phyloP scores from a whole-genome alignment of 2,329 filamentous ascomycete genomes.

The Sporothrix sp. region DNA sequence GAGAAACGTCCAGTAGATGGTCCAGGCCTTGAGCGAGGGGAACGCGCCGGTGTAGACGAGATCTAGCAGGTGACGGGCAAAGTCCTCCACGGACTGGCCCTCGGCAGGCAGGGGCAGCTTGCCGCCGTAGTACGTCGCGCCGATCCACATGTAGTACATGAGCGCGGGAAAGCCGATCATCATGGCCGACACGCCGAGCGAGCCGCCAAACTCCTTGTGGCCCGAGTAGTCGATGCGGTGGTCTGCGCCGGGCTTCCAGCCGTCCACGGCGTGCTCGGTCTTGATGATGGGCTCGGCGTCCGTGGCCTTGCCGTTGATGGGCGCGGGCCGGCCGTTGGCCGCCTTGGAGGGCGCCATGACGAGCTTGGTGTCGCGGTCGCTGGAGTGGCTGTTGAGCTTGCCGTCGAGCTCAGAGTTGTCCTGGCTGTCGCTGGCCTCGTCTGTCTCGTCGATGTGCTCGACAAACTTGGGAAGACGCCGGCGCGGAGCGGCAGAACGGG shows the following conservation, averaged over 20 bases:
- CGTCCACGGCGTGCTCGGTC: slow-evolving; percentile 36
- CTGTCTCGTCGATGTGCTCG: slow-evolving; percentile 40
- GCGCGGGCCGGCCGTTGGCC: slow-evolving; percentile 20
- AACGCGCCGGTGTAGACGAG: slow-evolving; percentile 78
- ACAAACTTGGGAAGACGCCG: slow-evolving; percentile 41
- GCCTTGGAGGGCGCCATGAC: slow-evolving; percentile 15
- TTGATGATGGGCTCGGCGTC: slow-evolving; percentile 16
- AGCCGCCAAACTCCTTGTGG: slow-evolving; percentile 77
- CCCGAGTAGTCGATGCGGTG: slow-evolving; percentile 54
- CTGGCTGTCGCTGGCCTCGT: slow-evolving; percentile 25
- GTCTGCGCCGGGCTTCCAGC: slow-evolving; percentile 50
- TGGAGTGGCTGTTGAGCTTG: slow-evolving; percentile 22
- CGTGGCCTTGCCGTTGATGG: slow-evolving; percentile 24
- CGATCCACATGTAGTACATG: slow-evolving; percentile 99
- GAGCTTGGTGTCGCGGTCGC: slow-evolving; percentile 20
- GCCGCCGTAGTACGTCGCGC: slow-evolving; percentile 84
- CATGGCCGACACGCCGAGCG: slow-evolving; percentile 67
- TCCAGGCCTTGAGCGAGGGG: slow-evolving; percentile 73
- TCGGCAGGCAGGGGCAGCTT: slow-evolving; percentile 59
- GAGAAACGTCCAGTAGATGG: slow-evolving; percentile 91
- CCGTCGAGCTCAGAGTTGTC: too few relatives aligned
- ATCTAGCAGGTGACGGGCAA: slow-evolving; percentile 58
- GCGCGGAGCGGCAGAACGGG: slow-evolving; percentile 23
- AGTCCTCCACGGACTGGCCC: slow-evolving; percentile 60
- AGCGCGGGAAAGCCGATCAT: slow-evolving; percentile 89